Conservation (phyloP, 176 grass and related monocot species). For the Cenchrus americanus region DNA sequence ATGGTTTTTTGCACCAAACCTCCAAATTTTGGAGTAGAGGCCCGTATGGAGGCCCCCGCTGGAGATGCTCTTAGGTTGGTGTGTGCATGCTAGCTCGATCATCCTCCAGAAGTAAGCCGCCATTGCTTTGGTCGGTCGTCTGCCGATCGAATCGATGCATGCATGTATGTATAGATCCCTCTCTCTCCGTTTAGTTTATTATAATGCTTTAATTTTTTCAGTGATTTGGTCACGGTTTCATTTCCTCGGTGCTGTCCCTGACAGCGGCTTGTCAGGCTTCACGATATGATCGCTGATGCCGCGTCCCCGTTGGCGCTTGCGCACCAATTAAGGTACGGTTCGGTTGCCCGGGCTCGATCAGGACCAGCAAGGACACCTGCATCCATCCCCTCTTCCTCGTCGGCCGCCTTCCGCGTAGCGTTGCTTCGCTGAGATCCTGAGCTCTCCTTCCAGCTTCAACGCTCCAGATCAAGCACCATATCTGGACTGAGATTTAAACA, state of each 20-base stretch:
- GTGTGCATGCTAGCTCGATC: conserved; percentile 31
- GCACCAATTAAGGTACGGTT: conserved; percentile 38
- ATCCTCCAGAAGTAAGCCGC: conserved; percentile 33
- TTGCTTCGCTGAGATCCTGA: neutral
- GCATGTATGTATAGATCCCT: neutral
- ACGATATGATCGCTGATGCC: conserved; percentile 9
- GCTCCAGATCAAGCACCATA: neutral
- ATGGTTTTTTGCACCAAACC: no score
- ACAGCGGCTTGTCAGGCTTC: neutral
- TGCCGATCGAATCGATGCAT: neutral
- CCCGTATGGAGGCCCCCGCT: no score
- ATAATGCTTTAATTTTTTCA: neutral
- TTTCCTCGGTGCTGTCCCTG: neutral
- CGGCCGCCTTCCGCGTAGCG: neutral
- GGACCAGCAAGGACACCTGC: conserved; percentile 32
- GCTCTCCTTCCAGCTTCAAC: neutral
- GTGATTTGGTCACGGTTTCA: conserved; percentile 4
- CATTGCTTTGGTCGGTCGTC: neutral
- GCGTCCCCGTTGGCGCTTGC: conserved; percentile 22
- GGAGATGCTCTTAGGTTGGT: conserved; percentile 45
- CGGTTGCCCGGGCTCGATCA: conserved; percentile 49
- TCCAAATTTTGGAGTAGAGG: no score
- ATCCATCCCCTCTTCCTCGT: neutral
- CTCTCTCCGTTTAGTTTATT: no score
- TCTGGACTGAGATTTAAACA: neutral